These are phyloP conservation scores for Xylariaceae sp. DNA, from an alignment of 2,329 filamentous ascomycete genomes.

Conservation along the genomic window DNA sequence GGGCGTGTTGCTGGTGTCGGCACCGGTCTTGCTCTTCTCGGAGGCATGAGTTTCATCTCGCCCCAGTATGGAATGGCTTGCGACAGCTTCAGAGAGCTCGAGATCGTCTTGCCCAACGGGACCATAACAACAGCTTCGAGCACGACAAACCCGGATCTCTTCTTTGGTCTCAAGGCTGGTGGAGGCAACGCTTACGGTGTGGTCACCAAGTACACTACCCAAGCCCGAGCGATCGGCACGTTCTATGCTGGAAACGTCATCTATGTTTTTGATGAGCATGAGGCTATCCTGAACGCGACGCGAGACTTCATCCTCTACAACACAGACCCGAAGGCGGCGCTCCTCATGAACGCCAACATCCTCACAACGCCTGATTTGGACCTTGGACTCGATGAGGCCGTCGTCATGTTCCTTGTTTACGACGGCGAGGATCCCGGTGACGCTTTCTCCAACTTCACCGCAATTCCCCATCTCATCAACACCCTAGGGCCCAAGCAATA, in stretches of 20 bases:
- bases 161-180: slow-evolving; percentile 11
- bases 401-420: slow-evolving; percentile 14
- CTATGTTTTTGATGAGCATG: slow-evolving; percentile 7
- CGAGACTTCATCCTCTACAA: slow-evolving; percentile 17
- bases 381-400: slow-evolving; percentile 9
- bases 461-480: slow-evolving; percentile 9
- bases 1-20: slow-evolving; percentile 11
- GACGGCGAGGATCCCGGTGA: slow-evolving; percentile 8
- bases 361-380: slow-evolving; percentile 6
- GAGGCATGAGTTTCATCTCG: slow-evolving; percentile 15
- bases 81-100: slow-evolving; percentile 13
- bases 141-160: slow-evolving; percentile 9
- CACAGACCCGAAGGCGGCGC: slow-evolving; percentile 9
- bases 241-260: slow-evolving; percentile 12
- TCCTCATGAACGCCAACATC: slow-evolving; percentile 12
- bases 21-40: slow-evolving; percentile 10
- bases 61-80: slow-evolving; percentile 16
- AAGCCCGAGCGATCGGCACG: slow-evolving; percentile 8
- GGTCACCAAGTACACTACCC: slow-evolving; percentile 12
- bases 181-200: slow-evolving; percentile 11
- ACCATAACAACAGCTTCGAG: slow-evolving; percentile 9
- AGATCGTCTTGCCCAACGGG: slow-evolving; percentile 12
- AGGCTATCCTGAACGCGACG: slow-evolving; percentile 8
- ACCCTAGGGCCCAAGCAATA: slow-evolving; percentile 7
- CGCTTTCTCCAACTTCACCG: slow-evolving; percentile 8